These are phyloP conservation scores for Kockovaella imperatae DNA, from an alignment of 768 basidiomycete species.

Conservation along the genomic window DNA sequence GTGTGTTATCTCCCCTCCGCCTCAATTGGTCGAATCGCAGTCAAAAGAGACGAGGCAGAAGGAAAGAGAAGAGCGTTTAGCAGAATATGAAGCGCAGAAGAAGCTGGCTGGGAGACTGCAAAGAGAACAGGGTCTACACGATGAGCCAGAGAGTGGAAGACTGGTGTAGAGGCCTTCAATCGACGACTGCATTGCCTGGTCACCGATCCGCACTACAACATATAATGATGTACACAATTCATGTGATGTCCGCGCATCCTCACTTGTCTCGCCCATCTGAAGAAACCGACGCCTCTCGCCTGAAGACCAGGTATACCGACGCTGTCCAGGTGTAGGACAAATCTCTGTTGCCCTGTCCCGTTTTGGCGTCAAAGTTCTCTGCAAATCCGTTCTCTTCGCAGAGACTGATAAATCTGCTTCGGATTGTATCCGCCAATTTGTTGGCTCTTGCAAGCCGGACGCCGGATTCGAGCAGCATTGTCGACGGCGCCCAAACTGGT, in stretches of 20 bases:
- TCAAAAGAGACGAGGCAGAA: conserved; percentile 17
- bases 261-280: too few relatives aligned
- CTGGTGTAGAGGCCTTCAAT: not conserved
- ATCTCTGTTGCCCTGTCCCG: not conserved
- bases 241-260: too few relatives aligned
- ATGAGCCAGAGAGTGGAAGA: conserved; percentile 5
- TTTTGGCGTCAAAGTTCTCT: not conserved
- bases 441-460: not conserved
- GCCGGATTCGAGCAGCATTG: not conserved
- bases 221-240: too few relatives aligned
- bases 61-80: conserved; percentile 22
- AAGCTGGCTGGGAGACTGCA: conserved; percentile 24
- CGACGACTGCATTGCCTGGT: too few relatives aligned
- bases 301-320: not conserved
- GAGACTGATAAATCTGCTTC: not conserved
- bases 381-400: conserved; percentile 1
- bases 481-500: conserved; percentile 1
- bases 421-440: not conserved
- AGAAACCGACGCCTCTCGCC: too few relatives aligned
- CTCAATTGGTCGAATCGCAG: conserved; percentile 25
- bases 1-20: conserved; percentile 32
- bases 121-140: conserved; percentile 24
- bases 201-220: too few relatives aligned
- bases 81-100: conserved; percentile 38
- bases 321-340: not conserved